These are phyloP conservation scores for Tarenaya hassleriana DNA, from an alignment of 345 rosid species.

Conservation along the genomic window DNA sequence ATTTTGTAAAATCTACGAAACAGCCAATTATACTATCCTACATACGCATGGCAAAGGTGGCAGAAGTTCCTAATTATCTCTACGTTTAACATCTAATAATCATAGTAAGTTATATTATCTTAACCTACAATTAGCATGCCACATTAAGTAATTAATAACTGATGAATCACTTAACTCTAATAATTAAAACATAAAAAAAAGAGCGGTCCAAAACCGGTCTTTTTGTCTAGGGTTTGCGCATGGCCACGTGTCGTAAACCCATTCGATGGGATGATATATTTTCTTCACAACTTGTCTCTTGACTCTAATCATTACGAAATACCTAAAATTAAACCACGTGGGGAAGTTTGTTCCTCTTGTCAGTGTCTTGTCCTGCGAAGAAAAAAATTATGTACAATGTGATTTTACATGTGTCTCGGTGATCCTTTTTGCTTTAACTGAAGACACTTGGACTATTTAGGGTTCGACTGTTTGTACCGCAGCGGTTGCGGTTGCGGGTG, in stretches of 20 bases:
- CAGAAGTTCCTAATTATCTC: conserved; percentile 23
- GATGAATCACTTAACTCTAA: background rate
- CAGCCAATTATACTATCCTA: conserved; percentile 33
- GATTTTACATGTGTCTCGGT: conserved; percentile 14
- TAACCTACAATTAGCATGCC: conserved; percentile 20
- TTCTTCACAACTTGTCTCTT: conserved; percentile 23
- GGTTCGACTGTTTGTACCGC: conserved; percentile 15
- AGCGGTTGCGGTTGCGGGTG: too few relatives aligned
- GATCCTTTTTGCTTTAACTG: too few relatives aligned
- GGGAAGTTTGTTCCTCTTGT: conserved; percentile 24
- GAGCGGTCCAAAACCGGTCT: conserved; percentile 22
- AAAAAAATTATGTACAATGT: conserved; percentile 26
- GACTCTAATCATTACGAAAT: conserved; percentile 33
- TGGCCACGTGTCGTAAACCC: conserved; percentile 21
- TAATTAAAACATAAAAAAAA: conserved; percentile 5
- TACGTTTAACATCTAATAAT: conserved; percentile 2
- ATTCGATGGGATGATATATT: conserved; percentile 18
- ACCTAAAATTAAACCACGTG: conserved; percentile 41
- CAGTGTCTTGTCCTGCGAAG: conserved; percentile 24
- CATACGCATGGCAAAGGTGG: conserved; percentile 51
- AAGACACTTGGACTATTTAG: conserved; percentile 7
- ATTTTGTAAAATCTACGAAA: conserved; percentile 21
- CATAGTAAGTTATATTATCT: conserved; percentile 11
- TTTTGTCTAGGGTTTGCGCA: conserved; percentile 24
- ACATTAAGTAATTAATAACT: conserved; percentile 20